phyloP scores from a whole-genome alignment of 2,329 filamentous ascomycete genomes.

The Clathrospora elynae region DNA sequence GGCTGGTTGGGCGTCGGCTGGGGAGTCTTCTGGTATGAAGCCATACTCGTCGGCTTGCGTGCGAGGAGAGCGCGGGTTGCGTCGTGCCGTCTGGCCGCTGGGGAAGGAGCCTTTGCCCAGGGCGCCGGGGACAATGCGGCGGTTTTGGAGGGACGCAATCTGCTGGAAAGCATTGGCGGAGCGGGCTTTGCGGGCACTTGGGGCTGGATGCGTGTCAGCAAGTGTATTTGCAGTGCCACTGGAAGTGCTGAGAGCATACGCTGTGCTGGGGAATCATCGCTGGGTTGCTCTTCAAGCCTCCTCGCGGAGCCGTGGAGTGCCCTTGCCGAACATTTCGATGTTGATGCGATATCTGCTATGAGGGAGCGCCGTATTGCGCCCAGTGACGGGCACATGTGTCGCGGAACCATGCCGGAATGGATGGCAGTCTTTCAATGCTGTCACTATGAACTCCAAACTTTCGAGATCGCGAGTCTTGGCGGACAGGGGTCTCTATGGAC shows the following conservation, averaged over 20 bases:
- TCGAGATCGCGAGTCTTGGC: conserved; percentile 37
- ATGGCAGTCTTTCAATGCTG: conserved; percentile 18
- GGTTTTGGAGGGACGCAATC: conserved; percentile 32
- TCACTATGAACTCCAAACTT: conserved; percentile 32
- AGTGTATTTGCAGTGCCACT: not conserved
- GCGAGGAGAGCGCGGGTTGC: conserved; percentile 4
- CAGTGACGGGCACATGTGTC: conserved; percentile 43
- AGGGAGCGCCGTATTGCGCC: conserved; percentile 36
- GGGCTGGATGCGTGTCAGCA: conserved; percentile 19
- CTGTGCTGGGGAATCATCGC: conserved; percentile 19
- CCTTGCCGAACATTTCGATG: conserved; percentile 27
- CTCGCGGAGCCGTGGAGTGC: conserved; percentile 35
- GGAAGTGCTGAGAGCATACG: conserved; percentile 8
- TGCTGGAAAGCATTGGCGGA: conserved; percentile 32
- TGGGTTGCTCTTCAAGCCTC: conserved; percentile 32
- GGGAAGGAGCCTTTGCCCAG: conserved; percentile 29
- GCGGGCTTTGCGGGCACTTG: conserved; percentile 33
- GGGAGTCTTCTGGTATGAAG: conserved; percentile 7
- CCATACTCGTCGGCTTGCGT: conserved; percentile 6
- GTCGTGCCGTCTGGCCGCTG: conserved; percentile 23
- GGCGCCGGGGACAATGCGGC: conserved; percentile 24
- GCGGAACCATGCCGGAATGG: conserved; percentile 43
- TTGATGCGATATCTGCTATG: conserved; percentile 21
- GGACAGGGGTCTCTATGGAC: conserved; percentile 23
- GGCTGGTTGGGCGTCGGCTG: conserved; percentile 8